Base-by-base conservation (phyloP, 1,139 yeast species). In the Hemisphaericaspora xylofermentans region DNA sequence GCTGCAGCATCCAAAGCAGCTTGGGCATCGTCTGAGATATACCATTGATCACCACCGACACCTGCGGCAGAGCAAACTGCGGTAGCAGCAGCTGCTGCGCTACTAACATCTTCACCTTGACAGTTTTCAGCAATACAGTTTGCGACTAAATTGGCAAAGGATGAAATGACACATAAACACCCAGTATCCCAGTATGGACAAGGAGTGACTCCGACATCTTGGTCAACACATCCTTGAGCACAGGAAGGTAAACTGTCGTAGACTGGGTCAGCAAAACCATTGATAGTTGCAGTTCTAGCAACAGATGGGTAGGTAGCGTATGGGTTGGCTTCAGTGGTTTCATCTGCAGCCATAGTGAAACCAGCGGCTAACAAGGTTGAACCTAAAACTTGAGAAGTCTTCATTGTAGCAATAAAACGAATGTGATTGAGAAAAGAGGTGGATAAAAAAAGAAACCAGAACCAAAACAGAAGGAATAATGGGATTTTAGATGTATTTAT, bases 141-240 rank as follows among this genome's bases (percentile, higher is more conserved):
- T 29, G 62, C 69, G 33, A 63, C 57, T 31, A 45, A 38, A 22
- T 61, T 62, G 14, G 54, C 52, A 49, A 56, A 64, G 34, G 51
- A 53, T 26, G 66, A 58, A 61, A 64, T 63, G 25, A 65, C 64
- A 55, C 71, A 65, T 30, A 65, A 54, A 50, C 71, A 65, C 8
- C 71, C 71, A 32, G 68, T 62, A 47, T 65, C 71, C 68, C 70
- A 65, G 51, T 64, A 63, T 39, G 71, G 71, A 51, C 71, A 65
- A 22, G 69, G 68, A 21, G 70, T 64, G 22, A 36, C 26, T 27
- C 45, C 43, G 27, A 58, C 54, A 27, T 59, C 54, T 38, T 56
- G 54, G 28, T 47, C 43, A 19, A 60, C 58, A 56, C 69, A 64
- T 10, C 44, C 44, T 39, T 54, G 48, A 35, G 68, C 70, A 54